Percentiles rank a stretch among this genome's conserved stretches.
These are phyloP conservation scores for Pezicula radicicola DNA, from an alignment of 2,329 filamentous ascomycete species.

Conservation along the genomic window DNA sequence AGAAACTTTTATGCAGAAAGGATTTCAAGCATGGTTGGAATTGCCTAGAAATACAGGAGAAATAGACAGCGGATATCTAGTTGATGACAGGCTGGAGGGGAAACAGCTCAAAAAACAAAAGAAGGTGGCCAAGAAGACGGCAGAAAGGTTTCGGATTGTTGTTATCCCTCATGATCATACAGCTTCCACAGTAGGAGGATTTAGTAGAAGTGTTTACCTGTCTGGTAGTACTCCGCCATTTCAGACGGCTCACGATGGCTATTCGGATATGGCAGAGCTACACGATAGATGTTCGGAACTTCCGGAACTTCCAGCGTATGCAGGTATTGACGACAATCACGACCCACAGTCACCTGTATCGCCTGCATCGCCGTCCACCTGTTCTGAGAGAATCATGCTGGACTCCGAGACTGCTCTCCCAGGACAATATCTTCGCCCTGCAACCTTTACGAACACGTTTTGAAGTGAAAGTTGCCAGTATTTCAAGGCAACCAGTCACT, in stretches of 20 bases:
- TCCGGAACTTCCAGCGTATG: neutral
- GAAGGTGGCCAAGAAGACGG: neutral
- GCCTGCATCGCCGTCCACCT: neutral
- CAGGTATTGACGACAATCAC: neutral
- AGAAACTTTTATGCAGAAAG: conserved; percentile 2
- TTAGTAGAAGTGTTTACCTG: neutral
- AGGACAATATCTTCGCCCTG: neutral
- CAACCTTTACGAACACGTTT: neutral
- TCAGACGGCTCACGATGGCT: neutral
- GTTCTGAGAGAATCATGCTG: neutral
- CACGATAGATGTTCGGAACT: neutral
- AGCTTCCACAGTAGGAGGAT: neutral
- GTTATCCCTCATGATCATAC: neutral
- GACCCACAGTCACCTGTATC: neutral
- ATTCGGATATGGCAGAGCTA: neutral
- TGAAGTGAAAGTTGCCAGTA: neutral
- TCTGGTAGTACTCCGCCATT: neutral
- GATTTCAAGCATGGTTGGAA: conserved; percentile 6
- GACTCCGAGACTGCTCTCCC: neutral
- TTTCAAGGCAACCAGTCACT: neutral
- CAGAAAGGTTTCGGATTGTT: conserved; percentile 2
- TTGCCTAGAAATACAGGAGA: neutral
- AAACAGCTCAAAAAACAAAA: neutral
- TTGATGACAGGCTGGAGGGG: neutral
- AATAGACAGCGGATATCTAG: neutral